Percentiles rank a stretch among this genome's conserved stretches.
These are phyloP conservation scores for Reticulascus tulasneorum DNA, from an alignment of 2,329 filamentous ascomycete species.

Conservation along the genomic window DNA sequence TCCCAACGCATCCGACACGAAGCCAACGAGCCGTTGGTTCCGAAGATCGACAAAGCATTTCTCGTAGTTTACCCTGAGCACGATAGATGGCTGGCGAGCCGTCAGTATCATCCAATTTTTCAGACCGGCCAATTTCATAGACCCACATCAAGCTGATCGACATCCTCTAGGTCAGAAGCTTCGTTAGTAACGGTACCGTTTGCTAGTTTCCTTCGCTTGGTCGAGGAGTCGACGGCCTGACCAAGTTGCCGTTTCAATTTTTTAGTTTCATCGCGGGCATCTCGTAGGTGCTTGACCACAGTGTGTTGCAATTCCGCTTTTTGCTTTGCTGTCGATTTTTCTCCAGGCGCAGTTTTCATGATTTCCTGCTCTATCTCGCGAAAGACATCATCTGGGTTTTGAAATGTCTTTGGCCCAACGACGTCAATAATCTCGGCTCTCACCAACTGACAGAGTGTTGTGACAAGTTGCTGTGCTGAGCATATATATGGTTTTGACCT, in stretches of 20 bases:
- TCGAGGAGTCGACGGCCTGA: conserved; percentile 30
- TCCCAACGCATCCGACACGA: conserved; percentile 68
- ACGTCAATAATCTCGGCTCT: conserved; percentile 65
- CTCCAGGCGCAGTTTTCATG: conserved; percentile 41
- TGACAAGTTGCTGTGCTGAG: conserved; percentile 45
- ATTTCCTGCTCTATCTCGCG: conserved; percentile 61
- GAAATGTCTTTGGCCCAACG: conserved; percentile 53
- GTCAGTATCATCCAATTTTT: conserved; percentile 20
- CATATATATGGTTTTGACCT: conserved; percentile 31
- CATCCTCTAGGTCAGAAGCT: conserved; percentile 31
- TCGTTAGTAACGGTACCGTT: conserved; percentile 39
- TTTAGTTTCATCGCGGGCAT: conserved; percentile 50
- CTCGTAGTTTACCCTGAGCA: conserved; percentile 78
- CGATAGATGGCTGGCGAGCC: conserved; percentile 56
- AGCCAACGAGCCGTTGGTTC: conserved; percentile 70
- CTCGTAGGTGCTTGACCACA: conserved; percentile 48
- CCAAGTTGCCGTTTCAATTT: conserved; percentile 49
- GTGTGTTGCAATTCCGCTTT: conserved; percentile 58
- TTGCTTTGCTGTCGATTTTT: conserved; percentile 50
- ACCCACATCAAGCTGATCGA: conserved; percentile 51
- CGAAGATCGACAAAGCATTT: conserved; percentile 80
- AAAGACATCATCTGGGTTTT: conserved; percentile 57
- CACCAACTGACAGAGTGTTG: conserved; percentile 51
- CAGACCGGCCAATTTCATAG: neutral
- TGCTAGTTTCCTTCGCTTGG: conserved; percentile 53